Base-by-base conservation (phyloP, 495 filamentous ascomycete species). In the Xylaria flabelliformis region DNA sequence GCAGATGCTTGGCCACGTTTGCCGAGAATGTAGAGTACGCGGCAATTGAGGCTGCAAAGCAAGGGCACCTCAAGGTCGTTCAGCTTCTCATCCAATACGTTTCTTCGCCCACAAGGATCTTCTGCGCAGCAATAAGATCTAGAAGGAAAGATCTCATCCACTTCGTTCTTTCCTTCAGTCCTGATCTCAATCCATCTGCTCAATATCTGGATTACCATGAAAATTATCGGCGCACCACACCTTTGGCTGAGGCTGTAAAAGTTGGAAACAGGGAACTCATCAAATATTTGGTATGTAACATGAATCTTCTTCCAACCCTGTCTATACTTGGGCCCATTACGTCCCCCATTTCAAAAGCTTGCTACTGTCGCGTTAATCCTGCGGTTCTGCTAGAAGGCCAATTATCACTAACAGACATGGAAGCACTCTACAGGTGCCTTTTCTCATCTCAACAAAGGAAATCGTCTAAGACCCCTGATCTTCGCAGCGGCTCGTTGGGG, bases 81-180 rank as follows among this genome's bases (percentile, higher is more conserved):
- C 53, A 32, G 13, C 53, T 56, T 56, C 53, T 56, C 26, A 56
- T 56, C 9, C 0, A 56, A 32, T 21, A 32, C 1, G 7, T 56
- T 56, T 21, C 53, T 1, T 56, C 53, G 15, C 53, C 24, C 0
- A 29, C 53, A 56, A 29, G 4, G 17, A 9, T 56, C 7, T 6
- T 56, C 5, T 29, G 21, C 24, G 53, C 24, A 13, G 53, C 53
- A 32, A 56, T 56, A 32, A 56, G 53, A 56, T 56, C 53, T 56
- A 8, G 32, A 0, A 56, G 9, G 8, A 56, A 56, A 29, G 53
- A 29, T 32, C 53, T 56, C 24, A 32, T 56, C 9, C 24, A 56
- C 53, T 56, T 56, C 53, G 24, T 56, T 13, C 53, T 56, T 56
- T 56, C 53, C 53, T 5, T 56, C 0, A 56, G 32, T 56, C 53